These are phyloP conservation scores for Boeremia exigua DNA, from an alignment of 2,329 filamentous ascomycete genomes.

Conservation along the genomic window DNA sequence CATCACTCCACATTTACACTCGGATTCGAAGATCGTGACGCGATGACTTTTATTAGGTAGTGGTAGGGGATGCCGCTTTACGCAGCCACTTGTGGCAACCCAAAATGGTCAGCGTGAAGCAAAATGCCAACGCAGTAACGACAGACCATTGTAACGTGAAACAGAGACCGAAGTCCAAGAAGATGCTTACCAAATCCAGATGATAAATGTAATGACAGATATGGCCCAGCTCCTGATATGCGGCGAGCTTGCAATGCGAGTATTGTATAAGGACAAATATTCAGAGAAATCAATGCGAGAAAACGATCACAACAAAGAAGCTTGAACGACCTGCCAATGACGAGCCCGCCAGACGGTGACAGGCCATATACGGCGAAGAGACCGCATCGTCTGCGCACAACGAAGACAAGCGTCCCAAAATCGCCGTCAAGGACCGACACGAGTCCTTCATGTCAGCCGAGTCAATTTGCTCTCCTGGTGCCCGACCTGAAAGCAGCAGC, in stretches of 20 bases:
- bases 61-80: constrained; percentile 15
- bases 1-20: background rate
- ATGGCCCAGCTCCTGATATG: constrained; percentile 32
- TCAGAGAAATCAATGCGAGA: constrained; percentile 6
- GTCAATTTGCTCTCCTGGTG: constrained; percentile 1
- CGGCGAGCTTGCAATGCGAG: constrained; percentile 31
- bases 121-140: constrained; percentile 9
- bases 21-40: background rate
- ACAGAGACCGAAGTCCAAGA: constrained; percentile 21
- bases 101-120: constrained; percentile 18
- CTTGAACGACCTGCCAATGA: constrained; percentile 26
- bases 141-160: constrained; percentile 23
- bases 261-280: constrained; percentile 28
- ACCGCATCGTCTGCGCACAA: constrained; percentile 32
- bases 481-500: constrained; percentile 19
- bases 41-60: constrained; percentile 29
- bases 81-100: constrained; percentile 13
- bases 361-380: background rate
- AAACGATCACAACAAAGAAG: constrained; percentile 16
- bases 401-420: background rate
- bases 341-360: constrained; percentile 33
- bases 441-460: background rate
- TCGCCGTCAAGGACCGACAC: background rate
- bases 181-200: constrained; percentile 30
- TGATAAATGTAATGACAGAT: constrained; percentile 42